Percentiles rank a stretch among this genome's conserved stretches.
Evolutionary conservation across 1,139 yeast genomes (phyloP).

Genomic region (Geotrichum bryndzae): DNA sequence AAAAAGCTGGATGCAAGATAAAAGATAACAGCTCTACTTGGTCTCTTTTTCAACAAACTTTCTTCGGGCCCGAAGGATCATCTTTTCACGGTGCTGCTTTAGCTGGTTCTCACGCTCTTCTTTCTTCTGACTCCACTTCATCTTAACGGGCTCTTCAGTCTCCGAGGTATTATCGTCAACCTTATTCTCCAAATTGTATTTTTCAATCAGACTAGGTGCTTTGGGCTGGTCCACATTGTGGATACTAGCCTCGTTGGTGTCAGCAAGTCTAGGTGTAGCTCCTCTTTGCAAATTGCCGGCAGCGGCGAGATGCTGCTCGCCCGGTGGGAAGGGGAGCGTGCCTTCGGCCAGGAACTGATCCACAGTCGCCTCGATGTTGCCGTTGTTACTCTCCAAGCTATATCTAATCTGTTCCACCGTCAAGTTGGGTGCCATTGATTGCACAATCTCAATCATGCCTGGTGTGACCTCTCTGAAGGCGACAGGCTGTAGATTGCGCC

Average conservation of each 20-base stretch:
- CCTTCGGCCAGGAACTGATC: constrained; percentile 63
- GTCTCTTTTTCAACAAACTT: constrained; percentile 34
- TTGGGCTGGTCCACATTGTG: constrained; percentile 14
- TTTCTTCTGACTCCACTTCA: constrained; percentile 38
- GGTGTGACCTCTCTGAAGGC: constrained; percentile 43
- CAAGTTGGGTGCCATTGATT: constrained; percentile 71
- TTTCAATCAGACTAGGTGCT: constrained; percentile 25
- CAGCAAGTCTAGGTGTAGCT: neutral
- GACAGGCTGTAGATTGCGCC: constrained; percentile 21
- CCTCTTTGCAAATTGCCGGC: constrained; percentile 8
- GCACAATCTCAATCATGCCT: constrained; percentile 82
- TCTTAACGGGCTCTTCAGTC: constrained; percentile 20
- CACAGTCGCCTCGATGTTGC: constrained; percentile 75
- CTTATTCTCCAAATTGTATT: constrained; percentile 26
- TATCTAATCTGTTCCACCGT: constrained; percentile 58
- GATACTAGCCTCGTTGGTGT: constrained; percentile 1
- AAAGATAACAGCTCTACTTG: neutral
- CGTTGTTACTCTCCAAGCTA: constrained; percentile 50
- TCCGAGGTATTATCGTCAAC: neutral
- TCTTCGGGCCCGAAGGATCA: constrained; percentile 47
- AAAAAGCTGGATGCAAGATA: neutral
- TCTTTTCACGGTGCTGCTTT: constrained; percentile 44
- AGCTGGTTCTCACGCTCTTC: constrained; percentile 40
- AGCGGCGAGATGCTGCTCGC: constrained; percentile 20
- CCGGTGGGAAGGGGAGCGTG: constrained; percentile 63